Percentiles rank a stretch among this genome's conserved stretches.
Conservation (phyloP, 2,329 filamentous ascomycete species). For the Chaetomium sp. region DNA sequence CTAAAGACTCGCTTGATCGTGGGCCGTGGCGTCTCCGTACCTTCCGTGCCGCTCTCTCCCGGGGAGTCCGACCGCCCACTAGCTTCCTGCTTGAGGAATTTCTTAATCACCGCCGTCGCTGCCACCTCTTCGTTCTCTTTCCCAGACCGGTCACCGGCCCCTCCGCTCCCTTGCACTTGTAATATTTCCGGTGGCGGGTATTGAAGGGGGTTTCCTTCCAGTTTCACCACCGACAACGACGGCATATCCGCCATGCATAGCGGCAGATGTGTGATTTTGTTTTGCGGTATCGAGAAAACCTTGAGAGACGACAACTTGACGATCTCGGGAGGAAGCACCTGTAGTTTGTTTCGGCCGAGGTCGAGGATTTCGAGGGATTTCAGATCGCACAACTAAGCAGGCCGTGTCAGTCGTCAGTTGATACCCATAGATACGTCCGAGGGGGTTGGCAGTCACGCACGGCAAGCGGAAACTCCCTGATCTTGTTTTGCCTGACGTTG, state of each 20-base stretch:
- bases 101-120: slow-evolving; percentile 55
- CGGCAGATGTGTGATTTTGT: slow-evolving; percentile 78
- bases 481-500: slow-evolving; percentile 70
- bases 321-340: slow-evolving; percentile 70
- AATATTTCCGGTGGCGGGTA: slow-evolving; percentile 70
- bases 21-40: slow-evolving; percentile 69
- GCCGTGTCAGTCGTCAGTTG: slow-evolving; percentile 12
- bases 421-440: neutral
- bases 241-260: slow-evolving; percentile 82
- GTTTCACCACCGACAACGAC: slow-evolving; percentile 80
- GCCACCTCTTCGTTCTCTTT: slow-evolving; percentile 61
- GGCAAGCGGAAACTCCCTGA: slow-evolving; percentile 55
- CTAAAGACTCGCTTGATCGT: slow-evolving; percentile 54
- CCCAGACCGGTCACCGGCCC: slow-evolving; percentile 47
- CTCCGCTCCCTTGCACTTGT: slow-evolving; percentile 49
- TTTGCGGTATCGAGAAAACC: slow-evolving; percentile 80
- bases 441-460: slow-evolving; percentile 32
- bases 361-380: slow-evolving; percentile 87
- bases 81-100: slow-evolving; percentile 46
- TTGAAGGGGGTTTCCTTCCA: slow-evolving; percentile 78
- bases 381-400: slow-evolving; percentile 69
- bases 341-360: slow-evolving; percentile 80
- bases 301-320: slow-evolving; percentile 77
- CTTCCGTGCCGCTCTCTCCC: slow-evolving; percentile 62
- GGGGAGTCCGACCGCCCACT: slow-evolving; percentile 48